These are phyloP conservation scores for Coniferiporia sulphurascens DNA, from an alignment of 1,284 basidiomycete species.

Conservation along the genomic window DNA sequence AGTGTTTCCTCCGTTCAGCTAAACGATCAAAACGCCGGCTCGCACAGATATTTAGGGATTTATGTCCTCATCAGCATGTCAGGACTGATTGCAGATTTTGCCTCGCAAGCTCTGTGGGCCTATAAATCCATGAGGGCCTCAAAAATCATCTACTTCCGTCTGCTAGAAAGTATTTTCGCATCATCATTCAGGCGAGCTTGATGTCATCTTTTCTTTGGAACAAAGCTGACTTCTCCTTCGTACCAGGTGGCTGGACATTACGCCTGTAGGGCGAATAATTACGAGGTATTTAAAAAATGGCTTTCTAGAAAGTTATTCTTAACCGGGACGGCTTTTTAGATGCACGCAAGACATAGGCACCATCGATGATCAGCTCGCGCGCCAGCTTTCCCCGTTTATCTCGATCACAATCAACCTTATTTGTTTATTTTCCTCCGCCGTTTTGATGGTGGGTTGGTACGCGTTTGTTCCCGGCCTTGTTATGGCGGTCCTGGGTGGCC, in stretches of 20 bases:
- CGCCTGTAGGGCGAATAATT: slow-evolving; percentile 39
- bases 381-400: slow-evolving; percentile 21
- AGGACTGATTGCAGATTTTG: not conserved
- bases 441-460: slow-evolving; percentile 14
- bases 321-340: slow-evolving; percentile 23
- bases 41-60: slow-evolving; percentile 20
- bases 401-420: slow-evolving; percentile 4
- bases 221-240: not conserved
- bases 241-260: slow-evolving; percentile 34
- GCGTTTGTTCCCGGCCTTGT: slow-evolving; percentile 15
- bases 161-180: slow-evolving; percentile 28
- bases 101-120: not conserved
- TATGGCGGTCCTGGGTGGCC: slow-evolving; percentile 13
- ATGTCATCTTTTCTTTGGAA: not conserved
- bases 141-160: not conserved
- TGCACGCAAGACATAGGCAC: slow-evolving; percentile 37
- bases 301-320: not conserved
- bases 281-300: slow-evolving; percentile 30
- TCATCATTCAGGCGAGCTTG: slow-evolving; percentile 29
- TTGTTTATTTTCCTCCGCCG: not conserved
- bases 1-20: slow-evolving; percentile 22
- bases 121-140: slow-evolving; percentile 4
- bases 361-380: slow-evolving; percentile 31
- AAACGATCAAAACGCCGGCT: slow-evolving; percentile 1
- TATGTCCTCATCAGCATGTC: slow-evolving; percentile 30